Evolutionary conservation across 2,329 filamentous ascomycete species (phyloP), one percentile per base, ranked within the genome.

Genomic region (Scopulariopsis brevicaulis): DNA sequence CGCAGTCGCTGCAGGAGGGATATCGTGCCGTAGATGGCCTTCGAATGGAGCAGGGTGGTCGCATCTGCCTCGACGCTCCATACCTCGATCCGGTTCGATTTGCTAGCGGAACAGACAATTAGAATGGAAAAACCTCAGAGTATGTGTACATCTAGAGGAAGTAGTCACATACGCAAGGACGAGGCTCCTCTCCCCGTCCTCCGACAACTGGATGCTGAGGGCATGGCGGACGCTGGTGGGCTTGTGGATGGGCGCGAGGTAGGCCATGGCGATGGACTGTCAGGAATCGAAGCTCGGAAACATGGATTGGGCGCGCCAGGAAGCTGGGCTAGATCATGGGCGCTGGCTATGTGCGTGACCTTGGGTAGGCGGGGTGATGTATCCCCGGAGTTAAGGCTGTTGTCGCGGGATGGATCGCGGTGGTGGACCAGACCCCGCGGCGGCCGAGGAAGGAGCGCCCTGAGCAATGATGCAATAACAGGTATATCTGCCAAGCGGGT

Each of bases 161-260:
- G 37, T 55, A 34, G 52, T 14, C 50, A 62, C 90, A 74, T 80
- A 96, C 92, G 91, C 90, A 66, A 96, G 78, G 57, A 96, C 84
- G 62, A 99, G 77, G 65, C 89, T 91, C 65, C 96, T 88, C 6
- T 18, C 18, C 61, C 91, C 83, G 55, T 89, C 83, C 4, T 83
- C 74, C 51, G 82, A 80, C 56, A 96, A 76, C 65, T 84, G 85
- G 60, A 93, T 80, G 68, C 87, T 89, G 63, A 97, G 71, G 15
- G 92, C 93, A 80, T 96, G 89, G 58, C 92, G 85, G 62, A 96
- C 85, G 75, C 90, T 96, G 70, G 90, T 96, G 25, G 94, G 88
- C 65, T 86, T 82, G 71, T 99, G 94, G 59, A 99, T 94, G 46
- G 94, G 92, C 61, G 90, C 91, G 66, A 99, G 78, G 71, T 97